Conservation (phyloP, 805 yeast genomes). For the Kluyveromyces wickerhamii region DNA sequence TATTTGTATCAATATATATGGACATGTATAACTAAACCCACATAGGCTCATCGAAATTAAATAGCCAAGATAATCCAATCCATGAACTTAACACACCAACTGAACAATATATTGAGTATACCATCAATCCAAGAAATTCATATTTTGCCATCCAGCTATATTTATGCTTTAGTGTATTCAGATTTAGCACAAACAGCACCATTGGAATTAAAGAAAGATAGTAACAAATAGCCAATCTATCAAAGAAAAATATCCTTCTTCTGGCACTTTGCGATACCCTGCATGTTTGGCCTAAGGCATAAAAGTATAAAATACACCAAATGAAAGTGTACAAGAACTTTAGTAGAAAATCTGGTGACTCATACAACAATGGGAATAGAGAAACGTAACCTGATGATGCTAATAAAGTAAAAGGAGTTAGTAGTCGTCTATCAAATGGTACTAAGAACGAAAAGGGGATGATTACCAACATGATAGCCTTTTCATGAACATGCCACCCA, state of each 20-base stretch:
- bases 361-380: constrained; percentile 76
- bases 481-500: constrained; percentile 99
- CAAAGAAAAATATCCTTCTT: constrained; percentile 55
- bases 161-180: constrained; percentile 50
- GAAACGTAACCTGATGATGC: constrained; percentile 80
- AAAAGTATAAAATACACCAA: constrained; percentile 76
- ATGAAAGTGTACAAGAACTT: constrained; percentile 70
- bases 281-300: constrained; percentile 64
- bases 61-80: constrained; percentile 84
- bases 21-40: constrained; percentile 35
- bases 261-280: constrained; percentile 34
- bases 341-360: constrained; percentile 70
- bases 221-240: constrained; percentile 60
- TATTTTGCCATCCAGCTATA: constrained; percentile 47
- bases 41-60: constrained; percentile 70
- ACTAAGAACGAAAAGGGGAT: constrained; percentile 80
- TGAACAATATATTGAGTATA: constrained; percentile 78
- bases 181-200: constrained; percentile 38
- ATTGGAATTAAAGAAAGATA: constrained; percentile 60
- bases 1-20: constrained; percentile 1
- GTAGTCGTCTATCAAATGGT: constrained; percentile 58
- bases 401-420: constrained; percentile 63
- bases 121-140: constrained; percentile 74
- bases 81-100: constrained; percentile 80
- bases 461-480: constrained; percentile 84